phyloP scores from a whole-genome alignment of 768 basidiomycete genomes.

The Amanita brunnescens region DNA sequence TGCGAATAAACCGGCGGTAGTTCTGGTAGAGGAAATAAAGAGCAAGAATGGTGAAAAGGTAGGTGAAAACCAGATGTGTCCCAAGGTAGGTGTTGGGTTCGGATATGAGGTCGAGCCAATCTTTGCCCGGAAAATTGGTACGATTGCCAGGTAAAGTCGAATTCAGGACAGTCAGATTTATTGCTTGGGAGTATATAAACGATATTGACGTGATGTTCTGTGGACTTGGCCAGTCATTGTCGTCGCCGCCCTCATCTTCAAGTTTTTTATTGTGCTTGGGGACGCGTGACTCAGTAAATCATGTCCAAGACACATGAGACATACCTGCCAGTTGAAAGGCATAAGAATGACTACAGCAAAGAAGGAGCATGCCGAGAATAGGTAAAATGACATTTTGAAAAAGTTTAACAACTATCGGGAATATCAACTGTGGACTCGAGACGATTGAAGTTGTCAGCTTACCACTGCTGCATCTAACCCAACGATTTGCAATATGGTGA shows the following conservation, averaged over 20 bases:
- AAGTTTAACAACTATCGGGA: constrained; percentile 74
- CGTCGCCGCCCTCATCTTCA: constrained; percentile 40
- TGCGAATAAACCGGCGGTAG: constrained; percentile 80
- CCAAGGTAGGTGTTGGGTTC: constrained; percentile 87
- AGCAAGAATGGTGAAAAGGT: constrained; percentile 82
- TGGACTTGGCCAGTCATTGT: constrained; percentile 38
- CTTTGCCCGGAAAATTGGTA: constrained; percentile 22
- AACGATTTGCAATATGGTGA: constrained; percentile 90
- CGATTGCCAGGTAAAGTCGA: neutral
- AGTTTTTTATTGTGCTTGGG: constrained; percentile 66
- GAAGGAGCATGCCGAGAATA: constrained; percentile 81
- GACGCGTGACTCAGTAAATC: neutral
- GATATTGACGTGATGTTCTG: constrained; percentile 9
- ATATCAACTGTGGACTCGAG: neutral
- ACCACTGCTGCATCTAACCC: constrained; percentile 96
- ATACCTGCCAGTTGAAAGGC: constrained; percentile 89
- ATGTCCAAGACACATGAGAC: constrained; percentile 14
- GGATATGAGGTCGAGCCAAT: constrained; percentile 85
- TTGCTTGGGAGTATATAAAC: constrained; percentile 16
- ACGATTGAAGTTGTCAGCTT: constrained; percentile 18
- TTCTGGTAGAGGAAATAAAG: constrained; percentile 85
- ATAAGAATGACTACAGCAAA: constrained; percentile 82
- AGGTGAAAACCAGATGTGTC: constrained; percentile 88
- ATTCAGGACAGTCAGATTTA: constrained; percentile 19
- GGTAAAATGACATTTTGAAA: constrained; percentile 89